These are phyloP conservation scores for Zygnema circumcarinatum DNA, from an alignment of 139 green algal genomes.

Conservation along the genomic window DNA sequence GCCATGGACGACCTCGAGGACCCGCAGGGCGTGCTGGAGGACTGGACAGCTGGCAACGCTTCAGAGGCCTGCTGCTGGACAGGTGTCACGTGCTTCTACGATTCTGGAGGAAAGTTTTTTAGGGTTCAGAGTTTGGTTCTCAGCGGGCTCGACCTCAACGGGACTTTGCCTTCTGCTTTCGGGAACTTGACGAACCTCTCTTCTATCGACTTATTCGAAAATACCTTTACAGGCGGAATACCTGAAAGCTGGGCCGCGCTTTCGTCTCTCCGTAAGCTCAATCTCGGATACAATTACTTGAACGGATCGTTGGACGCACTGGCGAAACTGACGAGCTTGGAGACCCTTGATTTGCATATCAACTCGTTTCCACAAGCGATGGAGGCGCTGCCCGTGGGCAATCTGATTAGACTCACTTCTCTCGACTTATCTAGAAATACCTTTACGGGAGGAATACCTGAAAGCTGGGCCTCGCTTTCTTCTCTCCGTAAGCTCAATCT, in stretches of 20 bases:
- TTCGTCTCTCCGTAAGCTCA: neutral
- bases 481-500: neutral
- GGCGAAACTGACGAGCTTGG: neutral
- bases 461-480: neutral
- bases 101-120: too few species aligned
- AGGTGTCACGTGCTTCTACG: neutral
- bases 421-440: neutral
- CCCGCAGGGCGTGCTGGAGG: neutral
- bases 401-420: neutral
- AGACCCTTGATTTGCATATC: neutral
- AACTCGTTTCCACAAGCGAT: neutral
- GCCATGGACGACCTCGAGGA: neutral
- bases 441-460: slow-evolving; percentile 22
- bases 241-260: neutral
- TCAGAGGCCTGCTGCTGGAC: neutral
- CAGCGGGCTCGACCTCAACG: neutral
- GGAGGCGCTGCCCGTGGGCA: neutral
- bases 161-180: neutral
- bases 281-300: slow-evolving; percentile 11
- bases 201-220: neutral
- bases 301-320: neutral
- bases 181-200: neutral
- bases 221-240: slow-evolving; percentile 19
- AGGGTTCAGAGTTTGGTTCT: neutral
- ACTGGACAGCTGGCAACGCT: neutral